Evolutionary conservation across 371 early-diverging fungal genomes (phyloP).

Genomic region (Syncephalastrum racemosum): DNA sequence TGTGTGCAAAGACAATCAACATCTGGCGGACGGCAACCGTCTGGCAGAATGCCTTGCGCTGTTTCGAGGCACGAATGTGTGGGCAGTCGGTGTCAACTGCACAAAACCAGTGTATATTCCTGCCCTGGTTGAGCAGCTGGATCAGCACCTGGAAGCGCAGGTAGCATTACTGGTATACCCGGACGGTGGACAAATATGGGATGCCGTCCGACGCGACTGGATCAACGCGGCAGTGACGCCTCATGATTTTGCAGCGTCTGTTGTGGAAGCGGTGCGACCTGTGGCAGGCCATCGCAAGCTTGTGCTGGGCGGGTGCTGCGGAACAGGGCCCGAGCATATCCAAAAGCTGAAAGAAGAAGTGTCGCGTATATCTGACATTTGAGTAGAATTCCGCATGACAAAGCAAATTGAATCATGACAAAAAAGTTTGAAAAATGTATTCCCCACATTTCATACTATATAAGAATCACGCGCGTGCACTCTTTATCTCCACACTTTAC

Average conservation of each 20-base stretch:
- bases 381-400: slow-evolving; percentile 1
- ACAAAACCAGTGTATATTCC: slow-evolving; percentile 45
- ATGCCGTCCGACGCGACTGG: slow-evolving; percentile 35
- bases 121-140: slow-evolving; percentile 12
- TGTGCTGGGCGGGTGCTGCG: slow-evolving; percentile 51
- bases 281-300: slow-evolving; percentile 28
- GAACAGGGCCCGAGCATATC: slow-evolving; percentile 40
- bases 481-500: neutral
- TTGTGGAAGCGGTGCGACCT: slow-evolving; percentile 18
- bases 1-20: slow-evolving; percentile 36
- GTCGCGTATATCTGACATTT: neutral
- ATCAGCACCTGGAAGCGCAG: neutral
- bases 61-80: slow-evolving; percentile 25
- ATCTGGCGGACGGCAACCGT: slow-evolving; percentile 43
- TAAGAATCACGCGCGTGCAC: neutral
- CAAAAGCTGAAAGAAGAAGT: neutral
- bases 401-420: neutral
- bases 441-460: neutral
- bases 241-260: slow-evolving; percentile 30
- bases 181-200: slow-evolving; percentile 48
- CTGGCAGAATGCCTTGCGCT: slow-evolving; percentile 21
- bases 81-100: slow-evolving; percentile 61
- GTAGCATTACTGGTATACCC: slow-evolving; percentile 43
- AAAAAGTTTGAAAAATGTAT: neutral
- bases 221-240: slow-evolving; percentile 19